Percentiles rank a stretch among this genome's conserved stretches.
Conservation (phyloP, 768 basidiomycete genomes). For the Leucosporidium scottii region DNA sequence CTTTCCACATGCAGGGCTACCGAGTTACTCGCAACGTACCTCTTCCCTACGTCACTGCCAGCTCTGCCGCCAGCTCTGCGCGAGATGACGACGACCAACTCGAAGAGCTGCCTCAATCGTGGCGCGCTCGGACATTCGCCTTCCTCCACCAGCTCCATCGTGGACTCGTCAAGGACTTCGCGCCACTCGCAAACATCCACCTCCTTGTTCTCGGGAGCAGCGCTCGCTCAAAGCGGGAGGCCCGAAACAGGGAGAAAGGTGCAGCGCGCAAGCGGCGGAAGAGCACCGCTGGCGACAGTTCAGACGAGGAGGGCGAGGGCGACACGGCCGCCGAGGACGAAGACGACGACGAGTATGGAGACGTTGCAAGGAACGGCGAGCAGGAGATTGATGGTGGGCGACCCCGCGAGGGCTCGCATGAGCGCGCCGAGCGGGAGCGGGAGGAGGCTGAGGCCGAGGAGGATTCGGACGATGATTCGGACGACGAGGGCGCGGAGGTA, state of each 20-base stretch:
- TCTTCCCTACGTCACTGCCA: conserved; percentile 55
- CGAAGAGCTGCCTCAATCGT: neutral
- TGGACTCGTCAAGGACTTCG: conserved; percentile 10
- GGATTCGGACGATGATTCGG: neutral
- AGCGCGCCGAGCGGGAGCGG: neutral
- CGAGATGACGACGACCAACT: conserved; percentile 8
- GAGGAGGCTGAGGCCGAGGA: neutral
- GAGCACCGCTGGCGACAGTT: neutral
- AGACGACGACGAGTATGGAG: neutral
- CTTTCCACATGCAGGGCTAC: conserved; percentile 47
- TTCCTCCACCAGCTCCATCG: conserved; percentile 8
- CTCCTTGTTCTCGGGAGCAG: neutral
- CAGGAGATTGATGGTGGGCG: neutral
- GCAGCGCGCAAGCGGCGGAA: neutral
- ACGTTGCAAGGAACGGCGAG: no score
- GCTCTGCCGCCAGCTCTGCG: neutral
- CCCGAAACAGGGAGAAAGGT: neutral
- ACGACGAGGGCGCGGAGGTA: neutral
- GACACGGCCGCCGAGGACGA: neutral
- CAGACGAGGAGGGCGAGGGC: neutral
- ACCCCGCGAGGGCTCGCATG: neutral
- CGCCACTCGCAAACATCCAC: neutral
- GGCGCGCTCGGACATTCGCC: conserved; percentile 3
- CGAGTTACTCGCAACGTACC: conserved; percentile 79
- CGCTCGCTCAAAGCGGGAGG: neutral